phyloP scores from a whole-genome alignment of 2,329 filamentous ascomycete species.

The Penicillium sp. region DNA sequence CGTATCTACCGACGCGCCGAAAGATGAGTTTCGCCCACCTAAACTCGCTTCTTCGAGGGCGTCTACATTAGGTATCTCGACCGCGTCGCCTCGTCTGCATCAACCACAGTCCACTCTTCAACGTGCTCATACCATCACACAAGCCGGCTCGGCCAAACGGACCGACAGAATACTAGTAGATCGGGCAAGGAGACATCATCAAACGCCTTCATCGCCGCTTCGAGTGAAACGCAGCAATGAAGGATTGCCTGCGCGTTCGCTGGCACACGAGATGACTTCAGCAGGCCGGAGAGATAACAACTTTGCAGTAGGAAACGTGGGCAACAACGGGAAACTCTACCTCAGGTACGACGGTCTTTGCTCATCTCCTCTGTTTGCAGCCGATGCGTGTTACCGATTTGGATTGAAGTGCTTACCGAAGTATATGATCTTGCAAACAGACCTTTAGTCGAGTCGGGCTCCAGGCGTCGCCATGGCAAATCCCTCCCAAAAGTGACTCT shows the following conservation, averaged over 20 bases:
- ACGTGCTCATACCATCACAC: constrained; percentile 37
- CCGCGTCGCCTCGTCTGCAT: constrained; percentile 15
- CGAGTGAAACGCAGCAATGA: constrained; percentile 53
- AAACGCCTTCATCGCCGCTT: constrained; percentile 30
- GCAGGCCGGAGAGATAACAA: constrained; percentile 64
- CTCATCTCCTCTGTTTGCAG: constrained; percentile 9
- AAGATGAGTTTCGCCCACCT: neutral
- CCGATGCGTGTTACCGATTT: neutral
- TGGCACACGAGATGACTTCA: constrained; percentile 53
- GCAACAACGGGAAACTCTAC: constrained; percentile 78
- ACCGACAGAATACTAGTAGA: constrained; percentile 22
- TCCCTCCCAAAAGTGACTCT: constrained; percentile 16
- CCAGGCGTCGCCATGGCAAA: constrained; percentile 9
- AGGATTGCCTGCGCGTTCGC: constrained; percentile 41
- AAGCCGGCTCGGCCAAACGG: constrained; percentile 28
- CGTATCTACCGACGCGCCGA: neutral
- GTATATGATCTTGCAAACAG: constrained; percentile 19
- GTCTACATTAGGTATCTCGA: constrained; percentile 13
- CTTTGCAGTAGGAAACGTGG: constrained; percentile 77
- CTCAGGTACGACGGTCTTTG: constrained; percentile 59
- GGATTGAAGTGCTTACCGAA: neutral
- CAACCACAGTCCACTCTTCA: constrained; percentile 26
- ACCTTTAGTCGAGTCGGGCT: constrained; percentile 31
- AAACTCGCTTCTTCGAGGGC: constrained; percentile 4
- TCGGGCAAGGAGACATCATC: constrained; percentile 29